Conservation (phyloP, 495 filamentous ascomycete species). For the Apiosordaria backusii region DNA sequence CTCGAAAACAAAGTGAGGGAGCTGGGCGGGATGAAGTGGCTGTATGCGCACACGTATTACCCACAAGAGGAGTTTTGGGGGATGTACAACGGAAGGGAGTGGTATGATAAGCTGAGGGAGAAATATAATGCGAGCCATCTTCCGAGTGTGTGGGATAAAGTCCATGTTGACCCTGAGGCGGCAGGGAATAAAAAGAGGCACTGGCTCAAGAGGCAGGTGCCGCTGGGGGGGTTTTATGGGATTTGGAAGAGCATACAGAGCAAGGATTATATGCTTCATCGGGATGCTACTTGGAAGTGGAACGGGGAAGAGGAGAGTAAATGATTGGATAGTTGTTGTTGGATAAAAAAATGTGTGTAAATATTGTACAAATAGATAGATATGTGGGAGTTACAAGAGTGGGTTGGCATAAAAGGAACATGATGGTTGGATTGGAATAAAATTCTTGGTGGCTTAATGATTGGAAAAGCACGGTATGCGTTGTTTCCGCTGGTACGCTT, state of each 20-base stretch:
- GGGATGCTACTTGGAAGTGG: constrained; percentile 51
- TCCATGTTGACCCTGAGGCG: constrained; percentile 37
- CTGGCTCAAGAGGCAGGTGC: constrained; percentile 43
- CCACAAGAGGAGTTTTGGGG: constrained; percentile 52
- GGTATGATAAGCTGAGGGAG: constrained; percentile 50
- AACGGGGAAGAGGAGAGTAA: constrained; percentile 22
- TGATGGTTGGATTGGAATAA: too few relatives aligned
- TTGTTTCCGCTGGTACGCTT: too few relatives aligned
- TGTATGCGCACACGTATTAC: constrained; percentile 62
- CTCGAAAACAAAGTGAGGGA: constrained; percentile 61
- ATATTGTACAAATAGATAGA: neutral
- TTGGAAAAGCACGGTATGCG: too few relatives aligned
- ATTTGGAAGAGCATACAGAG: constrained; percentile 55
- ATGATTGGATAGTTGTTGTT: neutral
- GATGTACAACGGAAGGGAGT: constrained; percentile 48
- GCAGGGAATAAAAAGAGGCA: constrained; percentile 30
- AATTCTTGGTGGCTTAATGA: too few relatives aligned
- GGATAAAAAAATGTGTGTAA: neutral
- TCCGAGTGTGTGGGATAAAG: constrained; percentile 57
- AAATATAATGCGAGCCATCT: constrained; percentile 52
- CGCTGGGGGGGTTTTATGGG: constrained; percentile 53
- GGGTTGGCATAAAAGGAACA: too few relatives aligned
- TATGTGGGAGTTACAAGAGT: neutral
- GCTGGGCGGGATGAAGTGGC: constrained; percentile 63
- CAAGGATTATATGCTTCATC: constrained; percentile 52